Base-by-base conservation (phyloP, 2,329 filamentous ascomycete genomes). In the Penicillium crustosum region DNA sequence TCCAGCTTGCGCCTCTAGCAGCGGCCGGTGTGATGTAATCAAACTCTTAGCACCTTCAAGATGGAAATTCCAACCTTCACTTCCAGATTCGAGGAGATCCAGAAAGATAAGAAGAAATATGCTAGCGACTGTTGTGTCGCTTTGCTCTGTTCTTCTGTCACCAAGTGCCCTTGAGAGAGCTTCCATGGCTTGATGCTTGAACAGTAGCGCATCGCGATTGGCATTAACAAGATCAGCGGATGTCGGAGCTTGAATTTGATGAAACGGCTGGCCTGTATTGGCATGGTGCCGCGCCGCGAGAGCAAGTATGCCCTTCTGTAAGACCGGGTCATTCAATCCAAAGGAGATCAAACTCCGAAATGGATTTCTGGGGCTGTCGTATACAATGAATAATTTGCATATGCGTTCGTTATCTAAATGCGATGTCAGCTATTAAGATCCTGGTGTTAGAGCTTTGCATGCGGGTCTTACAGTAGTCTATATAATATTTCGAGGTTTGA, bases 331-430 rank as follows among this genome's bases (percentile, higher is more conserved):
- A 6, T 65, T 53, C 50, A 74, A 25, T 6, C 72, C 69, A 6
- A 73, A 58, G 23, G 72, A 47, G 17, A 74, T 72, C 6, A 75
- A 54, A 27, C 61, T 70, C 41, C 72, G 61, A 27, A 75, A 70
- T 1, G 73, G 72, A 52, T 75, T 75, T 21, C 60, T 65, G 19
- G 70, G 57, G 53, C 72, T 74, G 50, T 75, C 72, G 43, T 74
- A 73, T 23, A 75, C 71, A 41, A 70, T 69, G 45, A 67, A 67
- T 29, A 75, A 59, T 53, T 71, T 67, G 64, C 72, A 74, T 61
- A 74, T 74, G n/a, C 64, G 66, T 12, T 69, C 63, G 42, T 72
- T 70, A 61, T 74, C 73, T 74, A 21, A 27, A n/a, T 21, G 17
- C 13, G 33, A 38, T 23, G 45, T 27, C 4, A 47, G 50, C 41